phyloP scores from a whole-genome alignment of 768 basidiomycete genomes.

The Pleurotus platypus region DNA sequence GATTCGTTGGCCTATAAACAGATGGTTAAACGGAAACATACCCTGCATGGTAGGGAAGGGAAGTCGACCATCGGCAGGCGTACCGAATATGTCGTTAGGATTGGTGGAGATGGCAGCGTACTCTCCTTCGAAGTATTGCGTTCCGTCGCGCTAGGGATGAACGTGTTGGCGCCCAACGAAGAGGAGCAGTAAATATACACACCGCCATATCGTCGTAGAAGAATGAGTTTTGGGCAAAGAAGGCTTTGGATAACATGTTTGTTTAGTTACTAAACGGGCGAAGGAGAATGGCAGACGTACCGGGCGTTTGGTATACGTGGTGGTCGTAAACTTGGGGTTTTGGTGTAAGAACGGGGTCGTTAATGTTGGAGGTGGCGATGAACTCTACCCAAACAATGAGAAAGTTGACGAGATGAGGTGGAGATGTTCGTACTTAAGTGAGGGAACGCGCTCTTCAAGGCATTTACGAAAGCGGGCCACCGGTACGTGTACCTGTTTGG shows the following conservation, averaged over 20 bases:
- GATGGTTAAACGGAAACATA: slow-evolving; percentile 19
- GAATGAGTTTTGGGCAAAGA: slow-evolving; percentile 39
- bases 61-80: slow-evolving; percentile 40
- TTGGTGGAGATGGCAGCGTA: slow-evolving; percentile 61
- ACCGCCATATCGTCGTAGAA: slow-evolving; percentile 35
- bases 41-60: slow-evolving; percentile 53
- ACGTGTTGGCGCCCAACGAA: not conserved
- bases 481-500: slow-evolving; percentile 39
- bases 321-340: slow-evolving; percentile 51
- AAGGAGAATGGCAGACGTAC: slow-evolving; percentile 20
- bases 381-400: slow-evolving; percentile 32
- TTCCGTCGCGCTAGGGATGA: slow-evolving; percentile 46
- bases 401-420: not conserved
- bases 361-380: slow-evolving; percentile 48
- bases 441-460: slow-evolving; percentile 40
- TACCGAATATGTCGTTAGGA: slow-evolving; percentile 42
- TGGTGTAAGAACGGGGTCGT: slow-evolving; percentile 42
- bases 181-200: not conserved
- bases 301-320: slow-evolving; percentile 58
- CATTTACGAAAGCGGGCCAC: slow-evolving; percentile 40
- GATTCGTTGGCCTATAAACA: too few relatives aligned
- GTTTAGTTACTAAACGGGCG: not conserved
- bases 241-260: slow-evolving; percentile 19
- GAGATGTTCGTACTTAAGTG: slow-evolving; percentile 30
- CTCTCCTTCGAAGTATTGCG: slow-evolving; percentile 63